A percentile compares a stretch with the other conserved stretches of the same genome.
Evolutionary conservation across 345 rosid species (phyloP).

Genomic region (Isatis tinctoria): DNA sequence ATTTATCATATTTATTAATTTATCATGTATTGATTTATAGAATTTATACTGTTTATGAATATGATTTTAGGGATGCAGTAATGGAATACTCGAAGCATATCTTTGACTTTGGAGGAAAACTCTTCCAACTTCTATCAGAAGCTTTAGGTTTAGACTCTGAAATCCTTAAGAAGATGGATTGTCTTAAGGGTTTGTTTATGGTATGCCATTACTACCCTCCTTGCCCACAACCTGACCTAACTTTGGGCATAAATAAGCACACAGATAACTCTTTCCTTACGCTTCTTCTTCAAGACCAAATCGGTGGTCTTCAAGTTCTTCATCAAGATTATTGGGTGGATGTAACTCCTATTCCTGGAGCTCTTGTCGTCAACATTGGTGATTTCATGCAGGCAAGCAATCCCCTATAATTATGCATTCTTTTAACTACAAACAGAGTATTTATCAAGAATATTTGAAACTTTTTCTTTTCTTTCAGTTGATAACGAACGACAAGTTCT

Average conservation of each 20-base stretch:
- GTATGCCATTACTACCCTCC: slow-evolving; percentile 35
- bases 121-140: slow-evolving; percentile 32
- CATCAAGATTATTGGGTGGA: slow-evolving; percentile 36
- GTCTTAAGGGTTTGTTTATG: slow-evolving; percentile 17
- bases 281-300: slow-evolving; percentile 32
- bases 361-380: slow-evolving; percentile 35
- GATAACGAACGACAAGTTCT: slow-evolving; percentile 24
- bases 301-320: slow-evolving; percentile 42
- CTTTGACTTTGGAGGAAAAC: slow-evolving; percentile 5
- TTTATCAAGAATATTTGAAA: background rate
- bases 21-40: no score
- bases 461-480: background rate
- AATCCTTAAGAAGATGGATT: slow-evolving; percentile 20
- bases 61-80: background rate
- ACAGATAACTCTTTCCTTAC: slow-evolving; percentile 34
- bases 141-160: slow-evolving; percentile 31
- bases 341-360: slow-evolving; percentile 28
- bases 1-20: no score
- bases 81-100: slow-evolving; percentile 29
- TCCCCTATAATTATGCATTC: background rate
- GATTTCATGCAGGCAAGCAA: slow-evolving; percentile 35
- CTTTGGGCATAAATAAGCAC: slow-evolving; percentile 30
- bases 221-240: slow-evolving; percentile 39
- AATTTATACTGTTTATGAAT: background rate
- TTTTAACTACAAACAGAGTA: background rate